Evolutionary conservation across 768 basidiomycete genomes (phyloP).

Genomic region (Gloeostereum incarnatum): DNA sequence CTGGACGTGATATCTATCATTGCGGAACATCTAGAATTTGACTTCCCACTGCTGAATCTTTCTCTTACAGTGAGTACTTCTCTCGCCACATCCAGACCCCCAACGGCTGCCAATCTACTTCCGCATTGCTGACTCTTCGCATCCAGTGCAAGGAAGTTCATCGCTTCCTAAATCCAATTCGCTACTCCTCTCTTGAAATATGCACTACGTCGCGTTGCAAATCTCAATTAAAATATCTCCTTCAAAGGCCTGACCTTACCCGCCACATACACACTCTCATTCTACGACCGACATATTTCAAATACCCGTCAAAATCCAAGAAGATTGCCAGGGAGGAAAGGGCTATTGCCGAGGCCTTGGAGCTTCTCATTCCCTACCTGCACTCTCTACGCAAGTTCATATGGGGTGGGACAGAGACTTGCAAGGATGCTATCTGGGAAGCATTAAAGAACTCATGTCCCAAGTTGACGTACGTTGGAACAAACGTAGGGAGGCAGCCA

Average conservation of each 20-base stretch:
- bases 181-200: no score
- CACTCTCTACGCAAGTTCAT: slow-evolving; percentile 12
- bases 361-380: slow-evolving; percentile 11
- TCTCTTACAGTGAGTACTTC: no score
- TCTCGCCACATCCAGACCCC: no score
- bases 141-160: no score
- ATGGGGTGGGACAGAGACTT: slow-evolving; percentile 16
- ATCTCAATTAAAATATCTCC: no score
- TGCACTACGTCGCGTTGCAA: no score
- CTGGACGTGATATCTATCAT: no score
- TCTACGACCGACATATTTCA: slow-evolving; percentile 12
- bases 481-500: slow-evolving; percentile 10
- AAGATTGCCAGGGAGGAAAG: slow-evolving; percentile 9
- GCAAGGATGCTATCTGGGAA: slow-evolving; percentile 12
- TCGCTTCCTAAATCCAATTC: no score
- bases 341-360: slow-evolving; percentile 7
- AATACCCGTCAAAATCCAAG: slow-evolving; percentile 5
- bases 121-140: no score
- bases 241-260: slow-evolving; percentile 8
- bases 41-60: no score
- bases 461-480: slow-evolving; percentile 12
- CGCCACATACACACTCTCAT: slow-evolving; percentile 10
- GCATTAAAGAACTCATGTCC: slow-evolving; percentile 14
- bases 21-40: no score
- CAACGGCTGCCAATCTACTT: no score